Percentiles rank a stretch among this genome's conserved stretches.
Evolutionary conservation across 306 rosid genomes (phyloP).

Genomic region (Fragaria vesca): DNA sequence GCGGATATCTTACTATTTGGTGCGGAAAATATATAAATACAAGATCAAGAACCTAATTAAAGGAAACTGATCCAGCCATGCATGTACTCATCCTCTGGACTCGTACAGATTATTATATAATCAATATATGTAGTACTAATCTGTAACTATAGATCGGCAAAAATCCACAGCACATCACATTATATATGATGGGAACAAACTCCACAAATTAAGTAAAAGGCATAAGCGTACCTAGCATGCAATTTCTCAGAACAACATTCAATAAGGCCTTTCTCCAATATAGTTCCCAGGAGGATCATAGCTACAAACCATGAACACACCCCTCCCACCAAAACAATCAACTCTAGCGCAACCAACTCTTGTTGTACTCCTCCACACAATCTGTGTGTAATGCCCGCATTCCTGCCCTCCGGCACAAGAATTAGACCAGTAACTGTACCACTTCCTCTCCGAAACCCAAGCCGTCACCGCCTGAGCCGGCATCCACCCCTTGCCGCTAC

Average conservation of each 20-base stretch:
- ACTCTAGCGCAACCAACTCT: conserved; percentile 75
- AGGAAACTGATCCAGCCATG: neutral
- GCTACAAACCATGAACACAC: conserved; percentile 78
- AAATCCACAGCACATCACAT: neutral
- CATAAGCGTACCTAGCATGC: neutral
- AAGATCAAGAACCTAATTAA: neutral
- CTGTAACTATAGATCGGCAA: neutral
- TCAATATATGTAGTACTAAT: neutral
- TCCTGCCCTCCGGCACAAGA: conserved; percentile 51
- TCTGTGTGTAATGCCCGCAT: conserved; percentile 91
- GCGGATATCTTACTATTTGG: neutral
- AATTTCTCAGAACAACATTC: neutral
- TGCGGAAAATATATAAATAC: neutral
- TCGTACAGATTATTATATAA: neutral
- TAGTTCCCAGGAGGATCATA: conserved; percentile 96
- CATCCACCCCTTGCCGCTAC: conserved; percentile 73
- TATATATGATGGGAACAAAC: neutral
- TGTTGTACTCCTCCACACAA: conserved; percentile 61
- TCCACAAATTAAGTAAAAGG: neutral
- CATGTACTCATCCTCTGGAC: neutral
- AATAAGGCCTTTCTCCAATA: conserved; percentile 71
- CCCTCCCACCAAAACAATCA: conserved; percentile 47
- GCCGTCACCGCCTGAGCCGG: conserved; percentile 66
- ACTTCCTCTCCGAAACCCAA: conserved; percentile 63
- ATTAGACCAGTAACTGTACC: conserved; percentile 53